A percentile compares a stretch with the other conserved stretches of the same genome.
Conservation (phyloP, 2,329 filamentous ascomycete genomes). For the Colletotrichum falcatum region DNA sequence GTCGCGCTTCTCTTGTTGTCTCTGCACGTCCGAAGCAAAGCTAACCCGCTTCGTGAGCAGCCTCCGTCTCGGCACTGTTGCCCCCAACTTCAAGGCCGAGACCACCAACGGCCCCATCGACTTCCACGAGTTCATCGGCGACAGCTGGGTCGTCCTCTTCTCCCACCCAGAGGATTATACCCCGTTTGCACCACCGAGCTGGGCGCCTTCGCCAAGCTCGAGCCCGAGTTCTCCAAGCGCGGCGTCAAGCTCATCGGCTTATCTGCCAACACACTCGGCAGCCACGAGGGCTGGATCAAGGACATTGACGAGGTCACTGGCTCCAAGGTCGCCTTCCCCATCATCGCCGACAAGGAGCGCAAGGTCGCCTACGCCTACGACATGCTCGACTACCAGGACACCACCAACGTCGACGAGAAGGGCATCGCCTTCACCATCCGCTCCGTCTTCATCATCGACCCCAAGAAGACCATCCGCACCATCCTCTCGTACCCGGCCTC, state of each 20-base stretch:
- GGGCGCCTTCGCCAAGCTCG: slow-evolving; percentile 89
- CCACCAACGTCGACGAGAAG: slow-evolving; percentile 83
- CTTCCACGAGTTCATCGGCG: slow-evolving; percentile 84
- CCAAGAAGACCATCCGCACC: slow-evolving; percentile 90
- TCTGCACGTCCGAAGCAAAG: background rate
- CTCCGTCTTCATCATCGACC: slow-evolving; percentile 94
- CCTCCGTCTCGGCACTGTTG: slow-evolving; percentile 74
- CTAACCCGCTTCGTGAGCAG: slow-evolving; percentile 49
- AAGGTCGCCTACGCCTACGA: slow-evolving; percentile 82
- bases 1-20: background rate
- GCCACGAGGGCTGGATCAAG: slow-evolving; percentile 90
- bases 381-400: slow-evolving; percentile 87
- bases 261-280: slow-evolving; percentile 85
- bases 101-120: slow-evolving; percentile 83
- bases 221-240: slow-evolving; percentile 87
- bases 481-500: slow-evolving; percentile 94
- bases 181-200: slow-evolving; percentile 97
- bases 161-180: slow-evolving; percentile 93
- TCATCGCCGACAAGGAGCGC: slow-evolving; percentile 83
- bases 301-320: slow-evolving; percentile 86
- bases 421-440: slow-evolving; percentile 94
- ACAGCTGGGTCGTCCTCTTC: slow-evolving; percentile 86
- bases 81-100: slow-evolving; percentile 87
- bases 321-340: slow-evolving; percentile 78
- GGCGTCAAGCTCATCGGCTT: slow-evolving; percentile 93